A percentile compares a stretch with the other conserved stretches of the same genome.
Evolutionary conservation across 768 basidiomycete species (phyloP).

Genomic region (Pulveroboletus ravenelii): DNA sequence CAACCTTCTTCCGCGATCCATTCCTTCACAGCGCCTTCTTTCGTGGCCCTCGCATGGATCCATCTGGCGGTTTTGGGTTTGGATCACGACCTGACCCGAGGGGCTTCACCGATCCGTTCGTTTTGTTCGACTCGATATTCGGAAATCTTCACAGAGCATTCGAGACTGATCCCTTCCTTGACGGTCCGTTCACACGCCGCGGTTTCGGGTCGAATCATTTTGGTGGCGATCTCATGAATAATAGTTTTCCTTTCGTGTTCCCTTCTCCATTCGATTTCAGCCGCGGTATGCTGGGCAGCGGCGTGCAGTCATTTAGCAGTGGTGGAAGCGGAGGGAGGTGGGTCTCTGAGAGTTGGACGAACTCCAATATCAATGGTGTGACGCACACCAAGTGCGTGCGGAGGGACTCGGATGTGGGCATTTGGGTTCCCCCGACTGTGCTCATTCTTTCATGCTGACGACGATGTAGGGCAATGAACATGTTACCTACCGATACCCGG

Average conservation of each 20-base stretch:
- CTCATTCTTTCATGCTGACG: background rate
- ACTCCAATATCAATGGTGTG: conserved; percentile 60
- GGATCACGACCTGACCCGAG: conserved; percentile 11
- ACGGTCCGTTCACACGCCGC: conserved; percentile 16
- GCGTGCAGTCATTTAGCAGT: conserved; percentile 9
- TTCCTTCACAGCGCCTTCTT: conserved; percentile 12
- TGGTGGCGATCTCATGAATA: conserved; percentile 11
- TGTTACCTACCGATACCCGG: conserved; percentile 57
- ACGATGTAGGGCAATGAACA: conserved; percentile 67
- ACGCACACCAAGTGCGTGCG: conserved; percentile 54
- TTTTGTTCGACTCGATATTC: conserved; percentile 70
- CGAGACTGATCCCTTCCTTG: conserved; percentile 33
- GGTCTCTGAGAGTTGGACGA: conserved; percentile 54
- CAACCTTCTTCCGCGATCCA: conserved; percentile 16
- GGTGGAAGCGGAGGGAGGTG: conserved; percentile 28
- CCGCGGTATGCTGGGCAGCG: conserved; percentile 9
- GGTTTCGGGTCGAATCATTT: conserved; percentile 12
- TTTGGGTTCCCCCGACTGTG: background rate
- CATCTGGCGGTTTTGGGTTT: conserved; percentile 25
- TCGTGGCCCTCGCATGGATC: conserved; percentile 24
- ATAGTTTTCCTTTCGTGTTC: conserved; percentile 4
- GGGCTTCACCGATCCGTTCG: conserved; percentile 69
- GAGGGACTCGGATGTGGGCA: conserved; percentile 55
- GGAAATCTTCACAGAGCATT: conserved; percentile 41
- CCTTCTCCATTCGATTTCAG: conserved; percentile 11